Base-by-base conservation (phyloP, 2,329 filamentous ascomycete species). In the Fusarium albidum region DNA sequence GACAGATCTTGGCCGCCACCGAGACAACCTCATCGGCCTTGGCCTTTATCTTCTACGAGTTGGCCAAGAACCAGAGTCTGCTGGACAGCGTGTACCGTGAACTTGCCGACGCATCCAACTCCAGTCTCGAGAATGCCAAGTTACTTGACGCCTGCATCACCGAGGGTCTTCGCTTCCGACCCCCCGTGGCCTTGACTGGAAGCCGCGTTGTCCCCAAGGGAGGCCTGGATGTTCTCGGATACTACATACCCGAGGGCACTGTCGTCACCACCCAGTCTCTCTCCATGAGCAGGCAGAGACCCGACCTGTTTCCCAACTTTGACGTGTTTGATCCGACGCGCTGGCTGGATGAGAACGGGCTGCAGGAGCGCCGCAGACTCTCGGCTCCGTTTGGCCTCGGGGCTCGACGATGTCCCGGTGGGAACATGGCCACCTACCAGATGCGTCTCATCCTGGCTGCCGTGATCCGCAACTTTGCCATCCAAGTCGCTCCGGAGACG, bases 191-290 rank as follows among this genome's bases (percentile, higher is more conserved):
- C 11, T 47, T 61, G 29, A 56, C 58, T 9, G 58, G 58, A 12
- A 61, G 58, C 33, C 55, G 58, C 10, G 38, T 61, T 10, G 52
- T 51, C 17, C 55, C 58, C 6, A 14, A 17, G 6, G 58, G 58
- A 3, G 58, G 58, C 13, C 26, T 61, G 3, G 26, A 50, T 9
- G 29, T 61, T 28, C 47, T 61, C 9, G 58, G 58, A 17, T 53
- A 61, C 45, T 47, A 49, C 39, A 10, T 61, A 12, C 58, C 58
- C 11, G 51, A 27, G 4, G 55, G 58, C 11, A 58, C 58, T 9
- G 58, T 61, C 10, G 29, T 61, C 7, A 58, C 58, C 15, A 61
- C 58, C 12, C 55, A 59, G 48, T 59, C 59, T 13, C 49, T 62
- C 18, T 62, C 59, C 3, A 31, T 62, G 49, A 62, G 55, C 28